Evolutionary conservation across 1,284 basidiomycete genomes (phyloP), one percentile per base, ranked within the genome.

Genomic region (Anthracocystis setariae): DNA sequence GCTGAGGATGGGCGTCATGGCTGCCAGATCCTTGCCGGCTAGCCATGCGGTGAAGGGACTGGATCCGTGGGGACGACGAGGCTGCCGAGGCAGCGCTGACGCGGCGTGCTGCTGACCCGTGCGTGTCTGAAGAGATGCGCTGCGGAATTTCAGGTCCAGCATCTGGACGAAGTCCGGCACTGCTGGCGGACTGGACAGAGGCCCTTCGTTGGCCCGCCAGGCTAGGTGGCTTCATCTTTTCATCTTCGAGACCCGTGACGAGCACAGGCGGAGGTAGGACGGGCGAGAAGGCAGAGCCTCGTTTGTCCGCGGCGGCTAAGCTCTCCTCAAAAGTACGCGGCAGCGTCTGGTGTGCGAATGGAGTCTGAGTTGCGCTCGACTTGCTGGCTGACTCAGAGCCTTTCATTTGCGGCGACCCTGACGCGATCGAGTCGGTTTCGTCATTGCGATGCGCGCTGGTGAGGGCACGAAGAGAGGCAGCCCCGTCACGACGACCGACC

Each of bases 71-170:
- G 25, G 52, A 44, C 21, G 61, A 60, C 20, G 67, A 49, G 4
- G 57, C 56, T 8, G 48, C 46, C 15, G 58, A 61, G 5, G 64
- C 42, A 13, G 53, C 64, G 17, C 45, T 48, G 8, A 46, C 49
- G 5, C 58, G 53, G 17, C 53, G 53, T 48, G 53, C 53, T 32
- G 53, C 53, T 24, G 51, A 44, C 5, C 61, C 61, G n/a, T 70
- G 53, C 17, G 67, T 65, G 50, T 65, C 68, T 17, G 68, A 71
- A 10, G 68, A 71, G 15, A 44, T 57, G 27, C 68, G 55, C 29
- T 71, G 62, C 25, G 62, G 62, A 20, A 65, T 71, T 23, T 65
- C 54, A 17, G 68, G 68, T 4, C 57, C 61, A 17, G 8, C n/a
- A 2, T 54, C 58, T 2, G 58, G 57, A 13, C 68, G 58, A 12